phyloP scores from a whole-genome alignment of 1,284 basidiomycete species.

The Coniophora puteana region DNA sequence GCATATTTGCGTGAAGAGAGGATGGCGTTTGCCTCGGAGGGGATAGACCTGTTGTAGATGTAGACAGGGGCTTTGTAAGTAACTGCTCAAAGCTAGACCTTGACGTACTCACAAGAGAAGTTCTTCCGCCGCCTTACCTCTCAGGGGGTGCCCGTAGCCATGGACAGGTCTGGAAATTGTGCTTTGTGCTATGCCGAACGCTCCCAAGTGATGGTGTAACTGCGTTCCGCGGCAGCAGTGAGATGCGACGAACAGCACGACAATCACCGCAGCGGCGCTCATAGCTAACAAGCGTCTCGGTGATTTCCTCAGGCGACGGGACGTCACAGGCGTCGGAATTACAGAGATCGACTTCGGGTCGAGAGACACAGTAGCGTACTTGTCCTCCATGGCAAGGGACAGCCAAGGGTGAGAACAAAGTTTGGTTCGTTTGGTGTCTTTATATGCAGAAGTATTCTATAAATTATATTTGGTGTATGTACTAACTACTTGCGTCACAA shows the following conservation, averaged over 20 bases:
- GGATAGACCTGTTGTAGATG: slow-evolving; percentile 39
- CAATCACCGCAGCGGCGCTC: slow-evolving; percentile 11
- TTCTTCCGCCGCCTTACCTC: slow-evolving; percentile 20
- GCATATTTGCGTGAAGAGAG: slow-evolving; percentile 42
- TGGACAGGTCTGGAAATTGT: too few relatives aligned
- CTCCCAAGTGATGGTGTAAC: too few relatives aligned
- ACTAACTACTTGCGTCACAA: neutral
- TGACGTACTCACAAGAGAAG: slow-evolving; percentile 28
- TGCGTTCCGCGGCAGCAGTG: too few relatives aligned
- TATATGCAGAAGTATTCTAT: too few relatives aligned
- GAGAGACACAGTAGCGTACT: slow-evolving; percentile 3
- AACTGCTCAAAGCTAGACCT: neutral
- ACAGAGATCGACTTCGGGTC: slow-evolving; percentile 5
- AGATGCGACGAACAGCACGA: slow-evolving; percentile 10
- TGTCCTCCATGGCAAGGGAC: slow-evolving; percentile 17
- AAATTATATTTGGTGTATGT: too few relatives aligned
- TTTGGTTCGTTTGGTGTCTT: too few relatives aligned
- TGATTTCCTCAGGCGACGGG: too few relatives aligned
- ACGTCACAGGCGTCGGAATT: slow-evolving; percentile 5
- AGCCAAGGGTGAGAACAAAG: neutral
- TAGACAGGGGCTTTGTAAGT: neutral
- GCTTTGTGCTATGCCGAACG: too few relatives aligned
- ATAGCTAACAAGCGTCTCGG: too few relatives aligned
- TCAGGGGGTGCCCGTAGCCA: slow-evolving; percentile 12
- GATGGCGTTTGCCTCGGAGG: slow-evolving; percentile 42